Conservation (phyloP, 139 green algal species). For the Desmodesmus armatus region DNA sequence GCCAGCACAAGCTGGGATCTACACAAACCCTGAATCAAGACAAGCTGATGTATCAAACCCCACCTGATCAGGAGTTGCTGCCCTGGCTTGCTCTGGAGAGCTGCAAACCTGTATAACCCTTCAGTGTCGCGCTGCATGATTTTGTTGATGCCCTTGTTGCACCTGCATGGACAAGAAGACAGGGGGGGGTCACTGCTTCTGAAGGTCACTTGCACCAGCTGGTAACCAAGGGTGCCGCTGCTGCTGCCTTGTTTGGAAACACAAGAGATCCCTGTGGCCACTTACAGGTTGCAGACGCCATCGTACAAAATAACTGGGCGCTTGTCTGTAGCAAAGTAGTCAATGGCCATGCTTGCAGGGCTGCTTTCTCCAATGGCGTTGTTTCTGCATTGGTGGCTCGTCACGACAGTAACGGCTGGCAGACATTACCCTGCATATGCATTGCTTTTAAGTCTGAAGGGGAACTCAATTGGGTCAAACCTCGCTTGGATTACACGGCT, state of each 20-base stretch:
- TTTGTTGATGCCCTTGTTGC: conserved; percentile 87
- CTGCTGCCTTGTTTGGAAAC: neutral
- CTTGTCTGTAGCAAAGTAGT: conserved; percentile 77
- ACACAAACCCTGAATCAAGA: too few relatives aligned
- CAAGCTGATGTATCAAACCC: too few relatives aligned
- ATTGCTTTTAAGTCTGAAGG: too few relatives aligned
- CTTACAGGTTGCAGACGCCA: conserved; percentile 87
- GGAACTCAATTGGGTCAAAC: too few relatives aligned
- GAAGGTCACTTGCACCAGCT: neutral
- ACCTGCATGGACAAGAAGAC: conserved; percentile 53
- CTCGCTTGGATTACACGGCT: too few relatives aligned
- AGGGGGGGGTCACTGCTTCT: neutral
- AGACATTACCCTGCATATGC: too few relatives aligned
- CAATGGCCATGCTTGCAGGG: too few relatives aligned
- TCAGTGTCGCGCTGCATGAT: conserved; percentile 75
- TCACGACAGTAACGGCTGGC: too few relatives aligned
- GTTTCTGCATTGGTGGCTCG: too few relatives aligned
- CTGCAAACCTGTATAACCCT: conserved; percentile 71
- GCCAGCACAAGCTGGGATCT: too few relatives aligned
- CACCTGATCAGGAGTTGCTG: conserved; percentile 66
- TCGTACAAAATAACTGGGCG: conserved; percentile 88
- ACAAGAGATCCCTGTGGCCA: neutral
- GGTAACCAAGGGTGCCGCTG: neutral
- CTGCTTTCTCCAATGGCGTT: too few relatives aligned
- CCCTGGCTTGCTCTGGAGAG: conserved; percentile 80